These are phyloP conservation scores for Penicillium sclerotiorum DNA, from an alignment of 2,329 filamentous ascomycete genomes.

Conservation along the genomic window DNA sequence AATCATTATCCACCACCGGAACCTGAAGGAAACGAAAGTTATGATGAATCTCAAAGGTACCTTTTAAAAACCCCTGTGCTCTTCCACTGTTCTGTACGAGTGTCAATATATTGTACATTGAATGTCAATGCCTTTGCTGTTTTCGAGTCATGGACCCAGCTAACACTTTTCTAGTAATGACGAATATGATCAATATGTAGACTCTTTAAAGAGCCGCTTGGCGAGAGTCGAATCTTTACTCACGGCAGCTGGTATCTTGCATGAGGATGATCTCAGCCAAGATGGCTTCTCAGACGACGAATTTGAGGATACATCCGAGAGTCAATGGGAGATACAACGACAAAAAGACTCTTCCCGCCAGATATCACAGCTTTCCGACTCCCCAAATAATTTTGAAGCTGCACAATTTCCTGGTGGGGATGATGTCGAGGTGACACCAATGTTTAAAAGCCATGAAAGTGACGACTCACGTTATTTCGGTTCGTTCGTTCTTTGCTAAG, in stretches of 20 bases:
- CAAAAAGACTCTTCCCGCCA: conserved; percentile 6
- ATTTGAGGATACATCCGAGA: conserved; percentile 19
- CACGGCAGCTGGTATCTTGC: conserved; percentile 77
- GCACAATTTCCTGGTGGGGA: conserved; percentile 35
- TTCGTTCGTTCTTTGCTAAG: conserved; percentile 3
- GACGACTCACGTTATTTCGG: conserved; percentile 87
- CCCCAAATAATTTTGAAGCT: conserved; percentile 5
- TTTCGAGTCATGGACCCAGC: neutral
- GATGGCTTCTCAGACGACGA: conserved; percentile 26
- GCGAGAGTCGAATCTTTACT: conserved; percentile 86
- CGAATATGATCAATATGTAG: conserved; percentile 84
- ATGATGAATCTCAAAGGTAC: conserved; percentile 86
- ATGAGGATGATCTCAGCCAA: conserved; percentile 71
- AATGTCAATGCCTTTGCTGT: too few species aligned
- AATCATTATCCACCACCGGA: neutral
- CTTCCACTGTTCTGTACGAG: too few species aligned
- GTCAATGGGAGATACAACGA: conserved; percentile 10
- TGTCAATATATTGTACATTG: too few species aligned
- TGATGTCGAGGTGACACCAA: conserved; percentile 67
- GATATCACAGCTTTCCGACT: conserved; percentile 8
- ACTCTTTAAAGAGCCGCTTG: conserved; percentile 88
- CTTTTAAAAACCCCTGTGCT: neutral
- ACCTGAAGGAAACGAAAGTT: too few species aligned
- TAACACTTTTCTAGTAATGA: neutral
- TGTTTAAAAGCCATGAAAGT: conserved; percentile 81